Percentiles rank a stretch among this genome's conserved stretches.
These are phyloP conservation scores for Maudiozyma bulderi DNA, from an alignment of 805 yeast genomes.

Conservation along the genomic window DNA sequence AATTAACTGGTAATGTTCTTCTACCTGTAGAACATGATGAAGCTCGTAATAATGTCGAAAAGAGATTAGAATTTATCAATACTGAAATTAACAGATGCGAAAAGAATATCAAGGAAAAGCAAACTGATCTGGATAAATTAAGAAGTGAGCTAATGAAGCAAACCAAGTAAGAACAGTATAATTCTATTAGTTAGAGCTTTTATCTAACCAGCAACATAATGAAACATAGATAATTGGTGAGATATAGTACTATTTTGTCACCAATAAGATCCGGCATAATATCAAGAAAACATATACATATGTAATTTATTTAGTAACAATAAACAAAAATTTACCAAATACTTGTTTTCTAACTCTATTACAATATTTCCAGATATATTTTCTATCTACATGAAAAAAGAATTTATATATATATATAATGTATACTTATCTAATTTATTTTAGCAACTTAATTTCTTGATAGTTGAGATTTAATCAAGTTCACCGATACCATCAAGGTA, in stretches of 20 bases:
- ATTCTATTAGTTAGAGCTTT: not conserved
- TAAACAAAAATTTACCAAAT: not conserved
- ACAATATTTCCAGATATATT: not conserved
- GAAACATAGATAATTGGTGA: too few relatives aligned
- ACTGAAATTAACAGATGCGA: constrained; percentile 75
- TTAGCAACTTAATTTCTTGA: constrained; percentile 31
- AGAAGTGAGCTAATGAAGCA: constrained; percentile 43
- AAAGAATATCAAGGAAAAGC: constrained; percentile 48
- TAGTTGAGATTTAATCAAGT: constrained; percentile 62
- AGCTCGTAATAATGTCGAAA: constrained; percentile 74
- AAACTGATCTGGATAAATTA: constrained; percentile 45
- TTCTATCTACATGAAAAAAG: not conserved
- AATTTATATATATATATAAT: not conserved
- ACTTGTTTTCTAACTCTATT: not conserved
- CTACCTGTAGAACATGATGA: constrained; percentile 81
- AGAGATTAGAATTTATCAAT: constrained; percentile 80
- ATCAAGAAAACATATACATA: too few relatives aligned
- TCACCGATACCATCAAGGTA: constrained; percentile 50
- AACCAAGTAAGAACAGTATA: constrained; percentile 25
- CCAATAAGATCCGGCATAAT: too few relatives aligned
- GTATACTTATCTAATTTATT: not conserved
- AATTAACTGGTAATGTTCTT: constrained; percentile 84
- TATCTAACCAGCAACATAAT: too few relatives aligned
- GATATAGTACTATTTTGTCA: too few relatives aligned
- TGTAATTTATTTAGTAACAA: not conserved